Evolutionary conservation across 73 alveolate genomes (phyloP).

Genomic region (Effrenium voratum): DNA sequence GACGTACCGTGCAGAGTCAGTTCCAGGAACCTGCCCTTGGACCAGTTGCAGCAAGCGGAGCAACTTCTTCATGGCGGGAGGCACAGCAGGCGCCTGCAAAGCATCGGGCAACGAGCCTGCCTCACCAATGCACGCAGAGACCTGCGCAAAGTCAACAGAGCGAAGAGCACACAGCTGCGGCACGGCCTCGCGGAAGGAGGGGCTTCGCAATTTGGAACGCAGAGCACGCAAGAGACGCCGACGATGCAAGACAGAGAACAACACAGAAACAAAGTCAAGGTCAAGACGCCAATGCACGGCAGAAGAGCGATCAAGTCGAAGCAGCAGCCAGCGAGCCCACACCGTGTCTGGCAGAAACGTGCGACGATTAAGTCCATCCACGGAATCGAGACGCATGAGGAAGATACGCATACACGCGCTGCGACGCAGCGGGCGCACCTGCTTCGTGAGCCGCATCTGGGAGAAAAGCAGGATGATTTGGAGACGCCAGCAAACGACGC

Average conservation of each 20-base stretch:
- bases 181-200: not conserved
- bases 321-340: not conserved
- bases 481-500: not conserved
- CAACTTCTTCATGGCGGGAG: not conserved
- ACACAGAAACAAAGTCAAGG: not conserved
- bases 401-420: not conserved
- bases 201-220: not conserved
- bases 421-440: no score
- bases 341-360: not conserved
- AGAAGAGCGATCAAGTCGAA: not conserved
- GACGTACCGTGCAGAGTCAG: slow-evolving; percentile 4
- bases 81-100: not conserved
- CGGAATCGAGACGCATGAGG: not conserved
- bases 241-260: slow-evolving; percentile 9
- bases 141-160: not conserved
- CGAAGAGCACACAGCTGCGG: not conserved
- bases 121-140: not conserved
- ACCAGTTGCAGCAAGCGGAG: slow-evolving; percentile 28
- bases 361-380: not conserved
- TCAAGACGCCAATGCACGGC: slow-evolving; percentile 10
- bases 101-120: not conserved
- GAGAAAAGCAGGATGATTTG: not conserved
- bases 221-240: slow-evolving; percentile 39
- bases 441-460: not conserved
- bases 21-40: not conserved